Evolutionary conservation across 2,329 filamentous ascomycete genomes (phyloP).

Genomic region (Cladorrhinum sp.): DNA sequence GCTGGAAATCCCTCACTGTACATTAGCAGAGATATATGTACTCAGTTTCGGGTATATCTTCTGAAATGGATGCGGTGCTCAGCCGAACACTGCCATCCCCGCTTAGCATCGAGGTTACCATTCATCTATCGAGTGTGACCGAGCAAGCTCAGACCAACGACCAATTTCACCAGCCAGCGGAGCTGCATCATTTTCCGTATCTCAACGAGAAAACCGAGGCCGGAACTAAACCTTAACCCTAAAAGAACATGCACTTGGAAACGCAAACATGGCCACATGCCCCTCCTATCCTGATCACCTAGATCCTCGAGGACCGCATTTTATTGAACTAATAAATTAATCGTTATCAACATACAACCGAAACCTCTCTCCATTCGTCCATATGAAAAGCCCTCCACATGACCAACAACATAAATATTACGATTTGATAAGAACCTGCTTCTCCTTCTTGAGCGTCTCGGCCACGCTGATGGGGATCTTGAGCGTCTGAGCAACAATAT

Average conservation of each 20-base stretch:
- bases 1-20: too few relatives aligned
- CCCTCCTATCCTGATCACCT: too few relatives aligned
- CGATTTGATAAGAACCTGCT: slow-evolving; percentile 50
- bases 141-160: too few relatives aligned
- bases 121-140: too few relatives aligned
- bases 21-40: too few relatives aligned
- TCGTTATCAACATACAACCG: neutral
- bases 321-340: neutral
- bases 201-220: neutral
- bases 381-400: neutral
- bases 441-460: slow-evolving; percentile 59
- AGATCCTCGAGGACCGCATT: too few relatives aligned
- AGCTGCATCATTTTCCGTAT: neutral
- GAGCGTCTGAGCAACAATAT: slow-evolving; percentile 58
- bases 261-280: too few relatives aligned
- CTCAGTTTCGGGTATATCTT: too few relatives aligned
- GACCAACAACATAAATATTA: neutral
- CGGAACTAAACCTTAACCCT: neutral
- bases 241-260: neutral
- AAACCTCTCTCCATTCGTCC: neutral
- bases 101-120: neutral
- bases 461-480: slow-evolving; percentile 58
- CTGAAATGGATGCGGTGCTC: neutral
- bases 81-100: neutral
- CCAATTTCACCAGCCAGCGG: neutral